Evolutionary conservation across 352 stramenopile genomes (phyloP).

Genomic region (Phytopythium litorale): DNA sequence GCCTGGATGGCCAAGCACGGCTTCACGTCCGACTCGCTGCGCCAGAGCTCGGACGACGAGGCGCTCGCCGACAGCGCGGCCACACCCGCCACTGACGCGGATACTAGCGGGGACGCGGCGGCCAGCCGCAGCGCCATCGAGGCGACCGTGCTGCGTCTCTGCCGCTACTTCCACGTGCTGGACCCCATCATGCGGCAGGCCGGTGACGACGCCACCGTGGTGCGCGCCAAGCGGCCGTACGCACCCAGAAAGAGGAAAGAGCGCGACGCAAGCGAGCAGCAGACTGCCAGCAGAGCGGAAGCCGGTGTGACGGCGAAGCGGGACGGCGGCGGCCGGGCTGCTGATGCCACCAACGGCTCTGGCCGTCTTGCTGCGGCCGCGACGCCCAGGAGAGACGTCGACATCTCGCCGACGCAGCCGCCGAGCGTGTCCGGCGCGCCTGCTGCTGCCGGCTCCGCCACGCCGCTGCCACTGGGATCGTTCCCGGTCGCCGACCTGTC

Average conservation of each 20-base stretch:
- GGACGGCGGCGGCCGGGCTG: not conserved
- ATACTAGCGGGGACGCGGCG: not conserved
- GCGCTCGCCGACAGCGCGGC: not conserved
- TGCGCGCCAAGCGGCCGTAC: conserved; percentile 25
- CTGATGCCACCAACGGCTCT: not conserved
- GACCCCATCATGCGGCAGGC: conserved; percentile 49
- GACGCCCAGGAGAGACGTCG: not conserved
- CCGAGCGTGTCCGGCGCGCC: not conserved
- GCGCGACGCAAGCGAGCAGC: conserved; percentile 4
- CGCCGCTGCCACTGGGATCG: not conserved
- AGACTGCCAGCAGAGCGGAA: not conserved
- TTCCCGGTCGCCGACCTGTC: conserved; percentile 2
- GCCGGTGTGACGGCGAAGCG: not conserved
- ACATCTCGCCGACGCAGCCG: not conserved
- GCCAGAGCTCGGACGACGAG: conserved; percentile 14
- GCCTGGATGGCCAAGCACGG: conserved; percentile 48
- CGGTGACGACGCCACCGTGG: conserved; percentile 16
- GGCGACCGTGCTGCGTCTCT: conserved; percentile 52
- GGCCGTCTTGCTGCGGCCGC: not conserved
- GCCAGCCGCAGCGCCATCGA: conserved; percentile 24
- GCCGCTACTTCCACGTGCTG: conserved; percentile 68
- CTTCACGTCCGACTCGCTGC: conserved; percentile 25
- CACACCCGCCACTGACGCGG: not conserved
- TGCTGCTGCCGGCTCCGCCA: not conserved
- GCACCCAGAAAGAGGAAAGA: conserved; percentile 13